Evolutionary conservation across 1,139 yeast genomes (phyloP).

Genomic region (Hemisphaericaspora xylanilytica): DNA sequence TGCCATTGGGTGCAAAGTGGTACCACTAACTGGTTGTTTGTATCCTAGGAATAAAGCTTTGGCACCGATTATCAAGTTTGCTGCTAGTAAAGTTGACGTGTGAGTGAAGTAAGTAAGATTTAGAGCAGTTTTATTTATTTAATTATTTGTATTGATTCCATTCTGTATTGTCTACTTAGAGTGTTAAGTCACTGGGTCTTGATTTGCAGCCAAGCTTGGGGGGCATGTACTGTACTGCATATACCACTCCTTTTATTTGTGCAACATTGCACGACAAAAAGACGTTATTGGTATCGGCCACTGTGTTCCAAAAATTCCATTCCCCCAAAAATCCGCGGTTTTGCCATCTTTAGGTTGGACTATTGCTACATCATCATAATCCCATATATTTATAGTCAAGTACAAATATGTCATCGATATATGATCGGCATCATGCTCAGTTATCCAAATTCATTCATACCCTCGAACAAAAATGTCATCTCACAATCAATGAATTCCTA

Average conservation of each 20-base stretch:
- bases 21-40: constrained; percentile 34
- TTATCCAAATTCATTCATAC: constrained; percentile 7
- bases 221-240: too few relatives aligned
- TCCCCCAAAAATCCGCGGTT: too few relatives aligned
- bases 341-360: too few relatives aligned
- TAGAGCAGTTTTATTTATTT: constrained; percentile 1
- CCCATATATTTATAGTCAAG: neutral
- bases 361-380: too few relatives aligned
- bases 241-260: neutral
- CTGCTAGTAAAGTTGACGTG: constrained; percentile 23
- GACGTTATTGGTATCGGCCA: neutral
- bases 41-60: constrained; percentile 17
- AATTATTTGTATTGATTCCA: neutral
- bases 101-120: too few relatives aligned
- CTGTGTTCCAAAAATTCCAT: neutral
- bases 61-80: constrained; percentile 19
- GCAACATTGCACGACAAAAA: neutral
- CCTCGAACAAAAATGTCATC: constrained; percentile 11
- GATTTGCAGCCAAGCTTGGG: neutral
- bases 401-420: constrained; percentile 11
- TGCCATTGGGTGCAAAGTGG: constrained; percentile 38
- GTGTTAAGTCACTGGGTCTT: neutral
- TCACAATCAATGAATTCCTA: constrained; percentile 22
- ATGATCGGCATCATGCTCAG: constrained; percentile 21
- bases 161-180: too few relatives aligned